Conservation (phyloP, 306 rosid genomes). For the Glycine soja region DNA sequence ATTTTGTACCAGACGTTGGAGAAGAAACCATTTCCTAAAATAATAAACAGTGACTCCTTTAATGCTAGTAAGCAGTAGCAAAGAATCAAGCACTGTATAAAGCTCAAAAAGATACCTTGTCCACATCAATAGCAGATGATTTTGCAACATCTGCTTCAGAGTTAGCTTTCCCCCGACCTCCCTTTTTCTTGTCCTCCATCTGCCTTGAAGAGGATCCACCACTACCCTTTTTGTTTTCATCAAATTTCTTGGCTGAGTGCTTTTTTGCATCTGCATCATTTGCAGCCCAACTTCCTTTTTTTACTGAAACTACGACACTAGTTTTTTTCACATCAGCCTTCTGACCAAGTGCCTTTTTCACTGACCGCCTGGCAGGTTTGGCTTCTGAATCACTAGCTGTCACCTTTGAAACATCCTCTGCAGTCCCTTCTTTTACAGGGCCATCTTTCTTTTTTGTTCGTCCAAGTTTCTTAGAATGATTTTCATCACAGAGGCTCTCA, state of each 20-base stretch:
- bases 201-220: conserved; percentile 62
- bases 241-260: conserved; percentile 64
- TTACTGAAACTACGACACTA: conserved; percentile 50
- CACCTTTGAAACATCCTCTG: conserved; percentile 57
- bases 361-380: conserved; percentile 56
- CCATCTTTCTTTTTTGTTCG: conserved; percentile 57
- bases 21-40: conserved; percentile 60
- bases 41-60: conserved; percentile 37
- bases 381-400: conserved; percentile 71
- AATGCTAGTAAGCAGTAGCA: not conserved
- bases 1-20: conserved; percentile 61
- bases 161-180: conserved; percentile 53
- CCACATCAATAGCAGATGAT: conserved; percentile 53
- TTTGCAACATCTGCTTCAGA: conserved; percentile 55
- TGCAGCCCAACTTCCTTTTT: conserved; percentile 58
- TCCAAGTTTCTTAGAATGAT: conserved; percentile 57
- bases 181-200: conserved; percentile 63
- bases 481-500: conserved; percentile 59
- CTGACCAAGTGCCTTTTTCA: conserved; percentile 54
- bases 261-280: conserved; percentile 66
- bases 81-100: conserved; percentile 37
- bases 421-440: conserved; percentile 52
- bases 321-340: conserved; percentile 58
- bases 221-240: conserved; percentile 53
- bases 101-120: conserved; percentile 51